Evolutionary conservation across 108 stramenopile genomes (phyloP).

Genomic region (Nitzschia sp.): DNA sequence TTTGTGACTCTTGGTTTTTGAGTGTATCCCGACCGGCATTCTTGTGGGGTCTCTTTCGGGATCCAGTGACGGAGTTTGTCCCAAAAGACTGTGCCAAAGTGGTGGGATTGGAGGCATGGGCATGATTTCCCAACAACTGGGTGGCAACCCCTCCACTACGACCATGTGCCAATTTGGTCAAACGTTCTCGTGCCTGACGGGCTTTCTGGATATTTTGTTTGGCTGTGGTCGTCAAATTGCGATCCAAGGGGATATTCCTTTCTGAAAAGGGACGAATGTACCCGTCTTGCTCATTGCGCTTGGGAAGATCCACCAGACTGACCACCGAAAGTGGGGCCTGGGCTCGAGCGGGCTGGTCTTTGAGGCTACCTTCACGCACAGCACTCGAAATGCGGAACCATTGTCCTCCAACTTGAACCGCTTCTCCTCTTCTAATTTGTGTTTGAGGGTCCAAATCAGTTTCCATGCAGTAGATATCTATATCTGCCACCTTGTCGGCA

Average conservation of each 20-base stretch:
- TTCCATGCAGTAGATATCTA: slow-evolving; percentile 34
- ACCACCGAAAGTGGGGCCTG: slow-evolving; percentile 76
- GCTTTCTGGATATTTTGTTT: slow-evolving; percentile 62
- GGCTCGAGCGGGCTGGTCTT: slow-evolving; percentile 73
- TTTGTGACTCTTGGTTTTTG: slow-evolving; percentile 13
- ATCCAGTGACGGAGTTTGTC: slow-evolving; percentile 27
- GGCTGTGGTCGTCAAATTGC: slow-evolving; percentile 30
- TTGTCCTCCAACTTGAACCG: slow-evolving; percentile 68
- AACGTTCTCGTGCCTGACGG: slow-evolving; percentile 62
- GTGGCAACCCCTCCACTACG: slow-evolving; percentile 48
- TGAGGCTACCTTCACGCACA: slow-evolving; percentile 59
- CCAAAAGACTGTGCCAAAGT: slow-evolving; percentile 52
- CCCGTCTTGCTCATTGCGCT: slow-evolving; percentile 77
- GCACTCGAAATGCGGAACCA: slow-evolving; percentile 83
- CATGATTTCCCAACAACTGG: slow-evolving; percentile 59
- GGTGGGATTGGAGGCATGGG: slow-evolving; percentile 68
- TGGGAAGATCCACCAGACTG: slow-evolving; percentile 56
- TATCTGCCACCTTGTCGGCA: background rate
- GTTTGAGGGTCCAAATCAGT: slow-evolving; percentile 67
- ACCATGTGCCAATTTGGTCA: slow-evolving; percentile 59
- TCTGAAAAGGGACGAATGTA: slow-evolving; percentile 66
- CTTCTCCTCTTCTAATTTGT: slow-evolving; percentile 83
- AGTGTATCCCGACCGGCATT: slow-evolving; percentile 4
- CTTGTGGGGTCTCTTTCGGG: slow-evolving; percentile 47
- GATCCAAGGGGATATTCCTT: slow-evolving; percentile 68